These are phyloP conservation scores for Alternaria alternata DNA, from an alignment of 2,329 filamentous ascomycete species.

Conservation along the genomic window DNA sequence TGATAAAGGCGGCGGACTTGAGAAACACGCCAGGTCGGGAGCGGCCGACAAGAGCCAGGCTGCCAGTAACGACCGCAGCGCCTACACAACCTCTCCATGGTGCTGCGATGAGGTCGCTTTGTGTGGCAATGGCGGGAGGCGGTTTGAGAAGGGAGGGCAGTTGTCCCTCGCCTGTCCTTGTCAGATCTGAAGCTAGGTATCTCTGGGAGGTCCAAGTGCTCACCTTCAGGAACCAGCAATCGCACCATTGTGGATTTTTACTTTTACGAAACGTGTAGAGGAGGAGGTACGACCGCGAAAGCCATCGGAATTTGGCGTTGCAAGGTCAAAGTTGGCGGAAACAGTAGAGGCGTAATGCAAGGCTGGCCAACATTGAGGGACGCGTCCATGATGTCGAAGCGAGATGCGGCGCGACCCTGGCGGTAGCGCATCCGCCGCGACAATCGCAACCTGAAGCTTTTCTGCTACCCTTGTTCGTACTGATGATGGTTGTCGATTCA, in stretches of 20 bases:
- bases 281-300: neutral
- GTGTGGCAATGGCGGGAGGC: slow-evolving; percentile 12
- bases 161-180: slow-evolving; percentile 30
- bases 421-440: slow-evolving; percentile 11
- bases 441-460: neutral
- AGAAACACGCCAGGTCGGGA: slow-evolving; percentile 31
- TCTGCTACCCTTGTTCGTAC: neutral
- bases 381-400: slow-evolving; percentile 18
- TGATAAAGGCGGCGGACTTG: slow-evolving; percentile 19
- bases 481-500: neutral
- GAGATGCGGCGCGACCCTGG: slow-evolving; percentile 14
- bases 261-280: neutral
- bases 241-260: slow-evolving; percentile 29
- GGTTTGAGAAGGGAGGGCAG: slow-evolving; percentile 18
- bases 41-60: slow-evolving; percentile 22
- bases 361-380: neutral
- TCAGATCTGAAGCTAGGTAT: slow-evolving; percentile 9
- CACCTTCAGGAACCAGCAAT: slow-evolving; percentile 35
- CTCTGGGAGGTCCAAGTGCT: neutral
- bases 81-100: slow-evolving; percentile 15
- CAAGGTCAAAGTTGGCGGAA: neutral
- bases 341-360: neutral
- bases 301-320: slow-evolving; percentile 2
- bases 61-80: slow-evolving; percentile 19
- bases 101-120: slow-evolving; percentile 14